phyloP scores from a whole-genome alignment of 2,329 filamentous ascomycete genomes.

The Tolypocladium inflatum region DNA sequence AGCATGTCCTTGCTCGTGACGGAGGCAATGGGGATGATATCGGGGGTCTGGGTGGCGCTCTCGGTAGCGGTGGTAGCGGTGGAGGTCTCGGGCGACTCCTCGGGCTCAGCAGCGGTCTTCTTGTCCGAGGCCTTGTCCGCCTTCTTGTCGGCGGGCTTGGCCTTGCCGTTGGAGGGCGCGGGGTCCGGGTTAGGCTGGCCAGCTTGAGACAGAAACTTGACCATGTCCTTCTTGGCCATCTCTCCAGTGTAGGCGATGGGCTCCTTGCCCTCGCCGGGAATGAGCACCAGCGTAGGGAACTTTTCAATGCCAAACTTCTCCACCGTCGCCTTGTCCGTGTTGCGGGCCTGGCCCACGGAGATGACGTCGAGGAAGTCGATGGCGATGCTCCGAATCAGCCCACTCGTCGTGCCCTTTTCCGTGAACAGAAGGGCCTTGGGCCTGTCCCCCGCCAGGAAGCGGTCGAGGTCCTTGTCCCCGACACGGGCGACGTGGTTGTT shows the following conservation, averaged over 20 bases:
- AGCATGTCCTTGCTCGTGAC: slow-evolving; percentile 57
- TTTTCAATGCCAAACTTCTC: slow-evolving; percentile 66
- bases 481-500: slow-evolving; percentile 83
- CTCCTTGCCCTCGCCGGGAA: slow-evolving; percentile 62
- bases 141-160: slow-evolving; percentile 21
- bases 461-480: slow-evolving; percentile 67
- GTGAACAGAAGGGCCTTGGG: slow-evolving; percentile 89
- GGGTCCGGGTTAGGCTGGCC: slow-evolving; percentile 73
- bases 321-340: slow-evolving; percentile 66
- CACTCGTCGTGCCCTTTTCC: slow-evolving; percentile 81
- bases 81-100: slow-evolving; percentile 12
- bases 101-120: slow-evolving; percentile 25
- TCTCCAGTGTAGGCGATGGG: slow-evolving; percentile 70
- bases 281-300: slow-evolving; percentile 72
- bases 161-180: slow-evolving; percentile 27
- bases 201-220: slow-evolving; percentile 72
- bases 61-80: slow-evolving; percentile 18
- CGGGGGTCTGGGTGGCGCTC: slow-evolving; percentile 9
- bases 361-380: slow-evolving; percentile 84
- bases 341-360: slow-evolving; percentile 69
- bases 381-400: slow-evolving; percentile 72
- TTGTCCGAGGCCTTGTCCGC: slow-evolving; percentile 13
- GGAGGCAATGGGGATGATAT: slow-evolving; percentile 54
- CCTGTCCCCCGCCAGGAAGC: slow-evolving; percentile 62
- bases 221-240: slow-evolving; percentile 73